Base-by-base conservation (phyloP, 2,329 filamentous ascomycete genomes). In the Aspergillus aculeatinus region DNA sequence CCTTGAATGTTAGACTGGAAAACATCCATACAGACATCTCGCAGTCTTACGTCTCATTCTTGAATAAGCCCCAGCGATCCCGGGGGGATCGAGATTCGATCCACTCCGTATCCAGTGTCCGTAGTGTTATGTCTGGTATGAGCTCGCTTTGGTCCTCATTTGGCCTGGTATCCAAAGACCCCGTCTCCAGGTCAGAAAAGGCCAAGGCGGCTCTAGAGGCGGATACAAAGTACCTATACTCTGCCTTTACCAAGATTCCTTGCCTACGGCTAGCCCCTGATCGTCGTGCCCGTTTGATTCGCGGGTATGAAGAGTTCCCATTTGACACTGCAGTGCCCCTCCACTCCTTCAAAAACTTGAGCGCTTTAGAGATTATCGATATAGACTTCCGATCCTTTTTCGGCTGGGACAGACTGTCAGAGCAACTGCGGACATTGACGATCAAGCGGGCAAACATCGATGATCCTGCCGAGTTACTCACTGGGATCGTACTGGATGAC, bases 101-200 rank as follows among this genome's bases (percentile, higher is more conserved):
- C 66, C 92, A 93, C 71, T 98, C 95, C 6, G 92, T 97, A 48
- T 96, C 94, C 25, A 98, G 95, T 79, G 91, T 99, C 67, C 89
- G 94, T 74, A 98, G 94, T 76, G 93, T 96, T 71, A 94, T 98
- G 90, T 96, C 95, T 29, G 91, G 91, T 76, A 96, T 99, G 90
- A 95, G 92, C 60, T 88, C 91, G 14, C 80, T 98, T 50, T 98
- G 93, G 94, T 89, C 91, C 23, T 92, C 89, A 70, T 88, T 98
- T 66, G 90, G 93, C 25, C 85, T 97, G 29, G 88, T 88, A 61
- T 88, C 90, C 49, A 90, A 89, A 76, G 91, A 91, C 69, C 88
- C 90, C 48, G 86, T 87, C 53, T 89, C 92, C 65, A 91, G 93
- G 73, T 91, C 88, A 39, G 95, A 97, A 77, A 92, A 92, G 73